These are phyloP conservation scores for Monilinia fructicola DNA, from an alignment of 2,329 filamentous ascomycete genomes.

Conservation along the genomic window DNA sequence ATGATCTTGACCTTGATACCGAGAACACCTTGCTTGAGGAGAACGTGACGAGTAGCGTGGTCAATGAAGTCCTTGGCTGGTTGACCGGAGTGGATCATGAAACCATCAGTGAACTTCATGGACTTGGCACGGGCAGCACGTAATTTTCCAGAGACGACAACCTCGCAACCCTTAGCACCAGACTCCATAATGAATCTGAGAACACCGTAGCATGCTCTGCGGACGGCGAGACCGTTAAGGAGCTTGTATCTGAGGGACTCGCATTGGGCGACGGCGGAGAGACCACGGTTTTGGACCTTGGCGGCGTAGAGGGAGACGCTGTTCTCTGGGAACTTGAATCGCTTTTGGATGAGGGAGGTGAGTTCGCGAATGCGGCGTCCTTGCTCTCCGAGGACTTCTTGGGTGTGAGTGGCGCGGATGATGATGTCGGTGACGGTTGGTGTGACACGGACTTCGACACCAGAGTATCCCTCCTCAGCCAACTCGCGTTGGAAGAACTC, in stretches of 20 bases:
- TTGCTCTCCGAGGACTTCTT: constrained; percentile 99
- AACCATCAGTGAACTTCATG: constrained; percentile 99
- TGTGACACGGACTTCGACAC: constrained; percentile 99
- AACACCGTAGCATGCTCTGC: constrained; percentile 99
- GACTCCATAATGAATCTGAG: constrained; percentile 99
- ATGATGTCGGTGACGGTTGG: constrained; percentile 92
- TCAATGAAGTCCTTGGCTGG: constrained; percentile 99
- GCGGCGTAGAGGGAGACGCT: constrained; percentile 99
- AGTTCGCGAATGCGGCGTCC: constrained; percentile 99
- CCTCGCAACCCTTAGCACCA: constrained; percentile 99
- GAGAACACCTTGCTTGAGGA: constrained; percentile 98
- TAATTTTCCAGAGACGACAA: constrained; percentile 98
- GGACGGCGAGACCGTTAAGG: constrained; percentile 97
- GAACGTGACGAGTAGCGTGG: constrained; percentile 96
- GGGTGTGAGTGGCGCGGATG: constrained; percentile 99
- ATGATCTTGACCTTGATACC: constrained; percentile 99
- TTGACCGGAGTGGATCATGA: constrained; percentile 99
- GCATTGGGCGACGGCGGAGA: constrained; percentile 99
- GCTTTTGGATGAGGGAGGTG: constrained; percentile 99
- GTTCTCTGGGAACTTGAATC: constrained; percentile 99
- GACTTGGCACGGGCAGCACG: constrained; percentile 98
- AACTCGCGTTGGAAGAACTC: constrained; percentile 99
- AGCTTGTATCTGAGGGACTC: constrained; percentile 99
- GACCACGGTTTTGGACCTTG: constrained; percentile 99
- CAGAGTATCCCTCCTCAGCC: constrained; percentile 99